Percentiles rank a stretch among this genome's conserved stretches.
These are phyloP conservation scores for Xylariomycetidae sp. DNA, from an alignment of 2,329 filamentous ascomycete genomes.

Conservation along the genomic window DNA sequence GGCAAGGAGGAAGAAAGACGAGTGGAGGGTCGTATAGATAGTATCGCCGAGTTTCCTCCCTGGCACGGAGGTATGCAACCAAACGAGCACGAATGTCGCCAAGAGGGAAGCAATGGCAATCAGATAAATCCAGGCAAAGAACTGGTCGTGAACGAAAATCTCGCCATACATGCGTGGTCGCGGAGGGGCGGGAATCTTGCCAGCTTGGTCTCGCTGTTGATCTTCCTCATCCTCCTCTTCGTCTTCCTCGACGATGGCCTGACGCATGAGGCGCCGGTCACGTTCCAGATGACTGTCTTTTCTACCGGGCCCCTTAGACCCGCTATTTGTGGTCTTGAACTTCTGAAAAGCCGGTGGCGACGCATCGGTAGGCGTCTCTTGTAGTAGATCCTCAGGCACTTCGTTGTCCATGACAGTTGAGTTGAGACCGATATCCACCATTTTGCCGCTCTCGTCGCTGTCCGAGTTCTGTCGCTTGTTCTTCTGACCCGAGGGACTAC, in stretches of 20 bases:
- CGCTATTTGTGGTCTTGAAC: slow-evolving; percentile 39
- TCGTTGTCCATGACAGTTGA: slow-evolving; percentile 55
- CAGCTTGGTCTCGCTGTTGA: slow-evolving; percentile 8
- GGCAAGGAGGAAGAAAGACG: slow-evolving; percentile 82
- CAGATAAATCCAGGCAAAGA: slow-evolving; percentile 86
- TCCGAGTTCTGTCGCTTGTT: slow-evolving; percentile 26
- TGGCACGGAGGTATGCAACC: slow-evolving; percentile 76
- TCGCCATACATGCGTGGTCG: slow-evolving; percentile 57
- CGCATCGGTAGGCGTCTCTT: slow-evolving; percentile 45
- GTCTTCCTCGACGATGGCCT: slow-evolving; percentile 33
- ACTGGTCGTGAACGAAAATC: slow-evolving; percentile 76
- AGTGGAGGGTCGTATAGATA: slow-evolving; percentile 82
- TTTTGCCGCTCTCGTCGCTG: slow-evolving; percentile 49
- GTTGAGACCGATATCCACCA: slow-evolving; percentile 85
- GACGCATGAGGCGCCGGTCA: slow-evolving; percentile 38
- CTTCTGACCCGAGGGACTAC: slow-evolving; percentile 20
- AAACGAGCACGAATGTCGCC: slow-evolving; percentile 83
- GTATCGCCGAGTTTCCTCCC: slow-evolving; percentile 77
- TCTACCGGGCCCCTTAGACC: slow-evolving; percentile 31
- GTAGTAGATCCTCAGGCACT: slow-evolving; percentile 54
- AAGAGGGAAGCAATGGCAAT: slow-evolving; percentile 79
- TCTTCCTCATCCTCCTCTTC: slow-evolving; percentile 27
- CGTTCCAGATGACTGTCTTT: slow-evolving; percentile 40
- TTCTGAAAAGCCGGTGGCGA: slow-evolving; percentile 58
- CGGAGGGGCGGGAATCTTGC: slow-evolving; percentile 36